Conservation (phyloP, 1,284 basidiomycete genomes). For the Phlebopus sp. region DNA sequence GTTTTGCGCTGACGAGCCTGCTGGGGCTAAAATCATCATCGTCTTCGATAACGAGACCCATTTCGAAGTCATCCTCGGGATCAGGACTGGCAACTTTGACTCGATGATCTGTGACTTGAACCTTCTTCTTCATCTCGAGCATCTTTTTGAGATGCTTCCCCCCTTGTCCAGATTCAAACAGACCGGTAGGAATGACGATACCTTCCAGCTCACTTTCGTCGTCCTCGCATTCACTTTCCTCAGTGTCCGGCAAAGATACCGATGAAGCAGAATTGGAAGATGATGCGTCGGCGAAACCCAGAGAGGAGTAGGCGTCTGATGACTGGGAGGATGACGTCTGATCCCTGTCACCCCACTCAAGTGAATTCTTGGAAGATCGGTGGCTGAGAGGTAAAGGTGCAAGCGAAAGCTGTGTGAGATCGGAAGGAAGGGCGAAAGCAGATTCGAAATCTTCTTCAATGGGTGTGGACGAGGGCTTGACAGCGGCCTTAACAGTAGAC, state of each 20-base stretch:
- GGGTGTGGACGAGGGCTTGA: constrained; percentile 33
- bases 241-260: constrained; percentile 63
- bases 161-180: constrained; percentile 70
- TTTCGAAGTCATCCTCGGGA: constrained; percentile 79
- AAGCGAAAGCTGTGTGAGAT: constrained; percentile 75
- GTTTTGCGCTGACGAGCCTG: constrained; percentile 56
- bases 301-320: constrained; percentile 75
- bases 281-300: constrained; percentile 69
- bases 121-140: constrained; percentile 72
- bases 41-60: constrained; percentile 75
- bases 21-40: constrained; percentile 77
- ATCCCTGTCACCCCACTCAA: constrained; percentile 82
- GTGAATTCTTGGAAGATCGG: constrained; percentile 72
- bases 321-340: constrained; percentile 78
- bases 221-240: constrained; percentile 67
- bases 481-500: constrained; percentile 35
- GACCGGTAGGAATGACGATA: constrained; percentile 66
- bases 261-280: constrained; percentile 69
- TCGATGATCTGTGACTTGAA: constrained; percentile 43
- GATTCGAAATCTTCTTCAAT: constrained; percentile 73
- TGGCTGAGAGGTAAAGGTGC: constrained; percentile 68
- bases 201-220: constrained; percentile 74
- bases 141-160: constrained; percentile 66
- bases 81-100: constrained; percentile 56
- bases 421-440: constrained; percentile 72